Base-by-base conservation (phyloP, 2,329 filamentous ascomycete species). In the Cladosporium oxysporum region DNA sequence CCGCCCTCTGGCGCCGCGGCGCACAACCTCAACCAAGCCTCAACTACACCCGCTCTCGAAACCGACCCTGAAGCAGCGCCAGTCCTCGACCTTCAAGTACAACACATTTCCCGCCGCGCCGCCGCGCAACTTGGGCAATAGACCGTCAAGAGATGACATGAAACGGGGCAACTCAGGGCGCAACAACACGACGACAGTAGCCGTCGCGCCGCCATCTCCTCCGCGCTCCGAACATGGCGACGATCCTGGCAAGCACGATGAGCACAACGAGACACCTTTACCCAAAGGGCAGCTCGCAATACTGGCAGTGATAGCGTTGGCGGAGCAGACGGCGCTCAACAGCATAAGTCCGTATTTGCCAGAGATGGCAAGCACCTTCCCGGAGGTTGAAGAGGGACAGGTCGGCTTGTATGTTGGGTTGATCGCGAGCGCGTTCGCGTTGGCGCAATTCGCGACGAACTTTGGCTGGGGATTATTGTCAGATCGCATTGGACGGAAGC, bases 341-440 rank as follows among this genome's bases (percentile, higher is more conserved):
- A 97, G 93, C 26, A 97, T 99, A 74, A 91, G 90, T 12, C 95
- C 95, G 0, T 99, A 99, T 78, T 86, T 99, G 1, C 95, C 95
- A 0, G 87, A 93, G 72, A 98, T 99, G 94, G 89, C 93, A 1
- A 87, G 88, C 26, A 88, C 88, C 0, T 98, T 98, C 76, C 91
- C 92, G 1, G 91, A 91, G 68, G 89, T 97, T 23, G 85, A 90
- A 23, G 79, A 84, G 1, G 83, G 83, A 6, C 83, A 93, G 72
- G 90, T 90, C 35, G 95, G 94, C 0, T 76, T 98, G 50, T 98
- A 96, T 76, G 93, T 98, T 0, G 95, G 95, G 16, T 83, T 93
- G 57, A 89, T 98, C 58, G 95, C 94, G 0, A 97, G 92, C 8
- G 87, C 91, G 0, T 99, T 99, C 77, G 95, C 95, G 3, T 81